These are phyloP conservation scores for Phytopythium sindhum DNA, from an alignment of 352 stramenopile species.

Conservation along the genomic window DNA sequence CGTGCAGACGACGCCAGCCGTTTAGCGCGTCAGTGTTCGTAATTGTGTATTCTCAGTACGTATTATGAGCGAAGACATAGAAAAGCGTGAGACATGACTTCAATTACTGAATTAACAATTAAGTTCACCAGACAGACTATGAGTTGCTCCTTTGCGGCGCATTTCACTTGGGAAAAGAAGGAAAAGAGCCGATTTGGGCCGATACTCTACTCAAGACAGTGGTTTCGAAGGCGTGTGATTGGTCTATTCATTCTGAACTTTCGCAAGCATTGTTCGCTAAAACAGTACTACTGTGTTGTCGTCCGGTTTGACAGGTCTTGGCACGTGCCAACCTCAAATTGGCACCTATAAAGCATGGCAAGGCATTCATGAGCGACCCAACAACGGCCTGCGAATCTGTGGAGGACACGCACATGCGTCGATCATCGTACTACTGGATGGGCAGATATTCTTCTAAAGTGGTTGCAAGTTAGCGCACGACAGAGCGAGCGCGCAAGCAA, in stretches of 20 bases:
- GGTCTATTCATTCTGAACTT: slow-evolving; percentile 4
- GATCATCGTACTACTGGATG: not conserved
- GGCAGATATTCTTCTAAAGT: not conserved
- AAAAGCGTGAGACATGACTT: not conserved
- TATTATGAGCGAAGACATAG: not conserved
- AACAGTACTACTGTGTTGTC: too few species aligned
- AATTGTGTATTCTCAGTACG: not conserved
- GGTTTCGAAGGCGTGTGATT: not conserved
- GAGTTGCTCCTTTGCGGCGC: not conserved
- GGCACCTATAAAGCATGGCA: too few species aligned
- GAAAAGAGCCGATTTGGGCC: not conserved
- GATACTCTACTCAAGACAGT: slow-evolving; percentile 1
- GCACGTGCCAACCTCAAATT: not conserved
- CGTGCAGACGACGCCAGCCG: not conserved
- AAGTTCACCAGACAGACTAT: not conserved
- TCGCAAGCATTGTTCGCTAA: not conserved
- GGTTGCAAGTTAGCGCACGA: not conserved
- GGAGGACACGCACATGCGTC: not conserved
- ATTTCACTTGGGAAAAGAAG: not conserved
- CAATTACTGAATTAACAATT: not conserved
- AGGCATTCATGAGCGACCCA: not conserved
- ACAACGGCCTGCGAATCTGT: not conserved
- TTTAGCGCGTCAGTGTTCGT: slow-evolving; percentile 2
- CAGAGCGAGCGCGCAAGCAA: not conserved
- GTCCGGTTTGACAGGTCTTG: too few species aligned